Base-by-base conservation (phyloP, 208 protist species). In the Balamuthia mandrillaris region DNA sequence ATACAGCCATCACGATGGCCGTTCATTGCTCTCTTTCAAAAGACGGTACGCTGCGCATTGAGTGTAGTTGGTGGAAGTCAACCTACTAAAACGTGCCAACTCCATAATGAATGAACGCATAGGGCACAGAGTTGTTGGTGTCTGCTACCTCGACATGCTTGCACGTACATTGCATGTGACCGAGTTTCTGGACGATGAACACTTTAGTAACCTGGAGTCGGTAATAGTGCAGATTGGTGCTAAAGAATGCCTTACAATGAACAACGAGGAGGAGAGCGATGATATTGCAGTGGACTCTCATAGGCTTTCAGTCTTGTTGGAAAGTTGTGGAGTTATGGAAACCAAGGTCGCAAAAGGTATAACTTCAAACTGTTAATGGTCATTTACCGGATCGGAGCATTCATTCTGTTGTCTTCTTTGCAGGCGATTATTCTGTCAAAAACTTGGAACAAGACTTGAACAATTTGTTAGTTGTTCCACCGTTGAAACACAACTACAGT, bases 111-210 rank as follows among this genome's bases (percentile, higher is more conserved):
- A 56, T 27, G 7, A n/a, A n/a, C n/a, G n/a, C n/a, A n/a, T 31
- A 42, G 63, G 72, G 4, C 70, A 58, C 1, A 21, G 70, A 5
- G 29, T 84, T 3, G 79, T 94, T 31, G 92, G 93, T 42, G 88
- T 92, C 12, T 81, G 93, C 2, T 90, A 90, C 86, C 86, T 65
- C 51, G 92, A 94, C 56, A 31, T 88, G 0, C 90, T 82, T n/a
- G 60, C 65, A 0, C 87, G 75, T 21, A 75, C 70, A 1, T 29
- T 95, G 12, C 63, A 86, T 44, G 70, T 92, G 0, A 79, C 63
- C 45, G 83, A 95, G 45, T 94, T 95, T 75, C 10, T 77, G 3
- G 94, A 95, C 65, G 90, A 93, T 63, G 93, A 94, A 9, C 89
- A 93, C 29, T 61, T 95, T 2, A 87, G 81, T 18, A 93, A 91